Percentiles rank a stretch among this genome's conserved stretches.
These are phyloP conservation scores for Trichoderma gamsii DNA, from an alignment of 495 filamentous ascomycete species.

Conservation along the genomic window DNA sequence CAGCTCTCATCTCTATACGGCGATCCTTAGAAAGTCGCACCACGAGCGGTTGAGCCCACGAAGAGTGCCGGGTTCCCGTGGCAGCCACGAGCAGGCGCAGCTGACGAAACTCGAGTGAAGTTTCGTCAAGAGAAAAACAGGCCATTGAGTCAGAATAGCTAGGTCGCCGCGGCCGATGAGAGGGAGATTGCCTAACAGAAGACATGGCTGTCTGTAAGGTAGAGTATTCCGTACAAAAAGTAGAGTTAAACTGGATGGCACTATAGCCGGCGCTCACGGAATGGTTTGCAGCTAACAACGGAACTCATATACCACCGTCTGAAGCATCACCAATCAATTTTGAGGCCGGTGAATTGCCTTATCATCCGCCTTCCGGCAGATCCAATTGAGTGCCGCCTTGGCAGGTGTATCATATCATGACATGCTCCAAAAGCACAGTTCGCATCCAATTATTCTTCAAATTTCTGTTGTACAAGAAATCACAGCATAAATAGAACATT, in stretches of 20 bases:
- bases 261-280: no score
- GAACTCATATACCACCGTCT: background rate
- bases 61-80: conserved; percentile 46
- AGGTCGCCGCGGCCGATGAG: background rate
- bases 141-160: background rate
- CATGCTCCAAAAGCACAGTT: background rate
- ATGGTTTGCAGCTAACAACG: no score
- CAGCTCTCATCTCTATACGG: conserved; percentile 48
- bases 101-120: conserved; percentile 19
- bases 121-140: background rate
- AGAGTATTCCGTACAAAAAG: background rate
- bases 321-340: background rate
- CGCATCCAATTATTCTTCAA: background rate
- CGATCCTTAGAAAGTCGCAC: conserved; percentile 50
- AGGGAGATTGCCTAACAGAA: background rate
- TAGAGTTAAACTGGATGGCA: no score
- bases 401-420: background rate
- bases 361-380: background rate
- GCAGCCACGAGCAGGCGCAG: conserved; percentile 47
- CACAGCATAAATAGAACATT: background rate
- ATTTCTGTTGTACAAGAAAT: background rate
- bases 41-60: conserved; percentile 47
- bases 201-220: background rate
- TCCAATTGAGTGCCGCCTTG: background rate
- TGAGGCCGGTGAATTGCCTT: background rate